Conservation (phyloP, 257 asterid genomes). For the Eustoma russellianum region DNA sequence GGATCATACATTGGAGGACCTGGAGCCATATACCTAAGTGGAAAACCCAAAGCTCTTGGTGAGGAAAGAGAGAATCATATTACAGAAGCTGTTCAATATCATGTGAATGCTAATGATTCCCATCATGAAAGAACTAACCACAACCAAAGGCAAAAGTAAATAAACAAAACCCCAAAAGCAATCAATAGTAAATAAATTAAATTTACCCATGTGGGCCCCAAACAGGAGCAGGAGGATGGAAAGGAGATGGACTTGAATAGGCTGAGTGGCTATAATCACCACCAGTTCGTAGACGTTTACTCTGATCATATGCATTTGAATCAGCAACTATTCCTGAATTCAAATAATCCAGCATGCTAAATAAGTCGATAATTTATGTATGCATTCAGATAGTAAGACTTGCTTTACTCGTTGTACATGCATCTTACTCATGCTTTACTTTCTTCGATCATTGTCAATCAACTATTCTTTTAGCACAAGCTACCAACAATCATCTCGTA, state of each 20-base stretch:
- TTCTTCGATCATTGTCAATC: no score
- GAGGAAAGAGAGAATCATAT: background rate
- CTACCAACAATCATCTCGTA: no score
- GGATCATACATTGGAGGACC: conserved; percentile 96
- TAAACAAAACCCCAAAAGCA: no score
- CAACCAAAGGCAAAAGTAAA: background rate
- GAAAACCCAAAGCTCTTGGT: background rate
- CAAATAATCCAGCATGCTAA: background rate
- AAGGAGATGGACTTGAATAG: conserved; percentile 88
- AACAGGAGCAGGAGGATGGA: conserved; percentile 84
- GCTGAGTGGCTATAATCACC: conserved; percentile 85
- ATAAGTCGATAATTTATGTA: background rate
- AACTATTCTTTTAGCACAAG: no score
- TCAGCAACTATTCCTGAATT: conserved; percentile 66
- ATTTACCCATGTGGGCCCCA: conserved; percentile 94
- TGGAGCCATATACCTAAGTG: conserved; percentile 78
- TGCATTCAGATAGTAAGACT: no score
- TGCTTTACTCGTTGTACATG: no score
- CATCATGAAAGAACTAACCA: background rate
- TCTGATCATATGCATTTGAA: conserved; percentile 82
- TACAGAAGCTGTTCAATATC: background rate
- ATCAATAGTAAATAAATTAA: background rate
- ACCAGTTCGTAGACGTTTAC: conserved; percentile 91
- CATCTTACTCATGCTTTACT: no score
- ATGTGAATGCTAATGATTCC: background rate